Evolutionary conservation across 169 alveolate genomes (phyloP).

Genomic region (Plasmodium adleri): DNA sequence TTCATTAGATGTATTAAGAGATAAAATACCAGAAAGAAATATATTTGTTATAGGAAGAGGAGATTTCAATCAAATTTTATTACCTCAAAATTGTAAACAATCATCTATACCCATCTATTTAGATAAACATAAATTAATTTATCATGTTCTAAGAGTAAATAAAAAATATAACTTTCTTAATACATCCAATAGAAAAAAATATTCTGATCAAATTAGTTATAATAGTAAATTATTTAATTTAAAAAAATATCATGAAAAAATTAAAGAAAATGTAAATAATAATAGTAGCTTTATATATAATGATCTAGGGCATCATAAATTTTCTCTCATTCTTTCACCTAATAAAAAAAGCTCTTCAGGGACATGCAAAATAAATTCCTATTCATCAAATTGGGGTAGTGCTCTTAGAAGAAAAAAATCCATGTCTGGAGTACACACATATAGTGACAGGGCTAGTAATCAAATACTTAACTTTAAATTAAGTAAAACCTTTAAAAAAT

Average conservation of each 20-base stretch:
- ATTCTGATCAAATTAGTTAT: slow-evolving; percentile 54
- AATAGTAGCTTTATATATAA: slow-evolving; percentile 34
- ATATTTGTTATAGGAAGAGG: slow-evolving; percentile 51
- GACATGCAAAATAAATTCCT: not conserved
- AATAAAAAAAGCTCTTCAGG: not conserved
- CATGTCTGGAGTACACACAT: slow-evolving; percentile 11
- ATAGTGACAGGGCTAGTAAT: slow-evolving; percentile 20
- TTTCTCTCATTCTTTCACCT: not conserved
- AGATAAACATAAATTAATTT: slow-evolving; percentile 44
- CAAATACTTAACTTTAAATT: slow-evolving; percentile 10
- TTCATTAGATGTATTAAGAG: slow-evolving; percentile 41
- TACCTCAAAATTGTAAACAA: slow-evolving; percentile 52
- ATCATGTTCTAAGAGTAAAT: slow-evolving; percentile 35
- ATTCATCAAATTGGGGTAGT: not conserved
- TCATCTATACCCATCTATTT: slow-evolving; percentile 24
- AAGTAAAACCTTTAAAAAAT: not conserved
- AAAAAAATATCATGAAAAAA: slow-evolving; percentile 38
- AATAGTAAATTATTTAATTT: slow-evolving; percentile 27
- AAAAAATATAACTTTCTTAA: slow-evolving; percentile 49
- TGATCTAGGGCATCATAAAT: slow-evolving; percentile 14
- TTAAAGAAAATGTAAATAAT: slow-evolving; percentile 19
- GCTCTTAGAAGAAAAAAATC: slow-evolving; percentile 8
- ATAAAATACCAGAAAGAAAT: slow-evolving; percentile 54
- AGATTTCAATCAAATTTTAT: slow-evolving; percentile 11
- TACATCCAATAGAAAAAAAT: slow-evolving; percentile 34